Evolutionary conservation across 169 alveolate genomes (phyloP).

Genomic region (Eimeria necatrix): DNA sequence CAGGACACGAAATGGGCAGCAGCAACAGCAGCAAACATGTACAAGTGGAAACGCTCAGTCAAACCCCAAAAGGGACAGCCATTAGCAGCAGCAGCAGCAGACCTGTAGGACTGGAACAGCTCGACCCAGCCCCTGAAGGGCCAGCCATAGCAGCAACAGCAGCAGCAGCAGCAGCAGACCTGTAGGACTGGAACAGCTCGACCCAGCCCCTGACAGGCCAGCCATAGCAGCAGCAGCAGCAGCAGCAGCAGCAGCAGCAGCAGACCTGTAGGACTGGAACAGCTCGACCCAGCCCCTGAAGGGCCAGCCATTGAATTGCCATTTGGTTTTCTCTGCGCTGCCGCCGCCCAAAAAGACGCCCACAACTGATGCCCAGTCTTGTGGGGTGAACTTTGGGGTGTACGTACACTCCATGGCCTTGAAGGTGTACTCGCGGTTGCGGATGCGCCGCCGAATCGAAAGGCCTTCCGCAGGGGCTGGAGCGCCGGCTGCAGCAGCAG

Average conservation of each 20-base stretch:
- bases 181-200: slow-evolving; percentile 55
- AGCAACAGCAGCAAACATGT: slow-evolving; percentile 18
- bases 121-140: slow-evolving; percentile 35
- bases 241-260: neutral
- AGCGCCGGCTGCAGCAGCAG: neutral
- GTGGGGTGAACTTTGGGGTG: slow-evolving; percentile 43
- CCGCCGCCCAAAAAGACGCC: slow-evolving; percentile 48
- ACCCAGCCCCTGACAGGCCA: slow-evolving; percentile 45
- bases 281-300: slow-evolving; percentile 53
- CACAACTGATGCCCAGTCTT: slow-evolving; percentile 53
- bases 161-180: slow-evolving; percentile 21
- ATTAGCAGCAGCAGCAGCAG: neutral
- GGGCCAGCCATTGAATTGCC: slow-evolving; percentile 63
- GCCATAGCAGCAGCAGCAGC: slow-evolving; percentile 2
- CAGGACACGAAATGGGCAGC: no score
- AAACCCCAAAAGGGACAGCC: no score
- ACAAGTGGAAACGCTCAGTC: no score
- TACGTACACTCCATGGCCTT: slow-evolving; percentile 50
- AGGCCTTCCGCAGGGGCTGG: neutral
- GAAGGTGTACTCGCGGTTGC: slow-evolving; percentile 47
- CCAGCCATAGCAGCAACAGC: neutral
- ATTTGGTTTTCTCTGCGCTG: neutral
- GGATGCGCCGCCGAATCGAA: neutral
- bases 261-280: slow-evolving; percentile 49
- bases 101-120: slow-evolving; percentile 31